Base-by-base conservation (phyloP, 208 protist genomes). In the Trypanosoma grayi region DNA sequence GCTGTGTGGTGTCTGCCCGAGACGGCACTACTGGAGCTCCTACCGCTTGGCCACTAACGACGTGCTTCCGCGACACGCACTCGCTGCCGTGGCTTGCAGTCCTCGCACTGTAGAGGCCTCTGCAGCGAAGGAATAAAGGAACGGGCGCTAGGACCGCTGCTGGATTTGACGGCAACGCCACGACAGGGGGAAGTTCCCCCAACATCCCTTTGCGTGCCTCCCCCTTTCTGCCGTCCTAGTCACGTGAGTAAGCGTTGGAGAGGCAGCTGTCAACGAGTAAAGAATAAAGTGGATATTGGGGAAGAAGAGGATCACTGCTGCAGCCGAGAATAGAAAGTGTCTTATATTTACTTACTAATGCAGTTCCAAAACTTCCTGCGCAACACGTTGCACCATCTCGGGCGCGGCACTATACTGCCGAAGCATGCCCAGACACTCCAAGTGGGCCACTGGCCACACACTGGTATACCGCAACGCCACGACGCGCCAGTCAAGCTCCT, bases 401-500 rank as follows among this genome's bases (percentile, higher is more conserved):
- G 74, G 74, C n/a, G 73, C 68, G 30, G 51, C 31, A 7, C 63
- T 70, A 9, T 41, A 69, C 56, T 71, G 75, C 27, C 60, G 52
- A 63, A 59, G 66, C 60, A 74, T 79, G 11, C 83, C 83, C 22
- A 90, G 52, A 31, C 74, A 81, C 22, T 73, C 68, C 10, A 81
- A 46, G 69, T 90, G 83, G 1, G 76, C 83, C 10, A 71, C 55
- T 10, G 83, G 83, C 1, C 86, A 69, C 13, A 48, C 5, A n/a
- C 60, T 59, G 18, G 60, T 61, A 34, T 83, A 73, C 4, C 83
- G 73, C 18, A 90, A 59, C 8, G 74, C 79, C 8, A 81, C 71
- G 45, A 90, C 65, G 11, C 69, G 69, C 80, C 83, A 90, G 33
- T 79, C 74, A 31, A 90, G 64, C 24, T 70, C 51, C 33, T 54